These are phyloP conservation scores for Neodidymelliopsis sp. DNA, from an alignment of 2,329 filamentous ascomycete genomes.

Conservation along the genomic window DNA sequence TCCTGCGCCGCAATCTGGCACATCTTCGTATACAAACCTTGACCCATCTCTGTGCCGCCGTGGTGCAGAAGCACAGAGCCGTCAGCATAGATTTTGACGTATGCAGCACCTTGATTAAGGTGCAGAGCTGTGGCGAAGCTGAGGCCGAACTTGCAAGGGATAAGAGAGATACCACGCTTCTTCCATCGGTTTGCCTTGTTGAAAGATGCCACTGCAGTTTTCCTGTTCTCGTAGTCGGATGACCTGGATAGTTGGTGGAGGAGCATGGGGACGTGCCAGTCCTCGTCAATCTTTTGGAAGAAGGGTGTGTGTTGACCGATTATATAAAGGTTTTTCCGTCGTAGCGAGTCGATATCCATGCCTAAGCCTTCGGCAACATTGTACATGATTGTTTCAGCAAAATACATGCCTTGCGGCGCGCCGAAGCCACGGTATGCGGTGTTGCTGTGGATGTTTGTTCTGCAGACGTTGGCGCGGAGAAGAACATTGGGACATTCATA, in stretches of 20 bases:
- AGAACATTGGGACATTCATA: conserved; percentile 86
- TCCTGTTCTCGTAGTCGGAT: conserved; percentile 72
- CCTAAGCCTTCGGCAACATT: conserved; percentile 87
- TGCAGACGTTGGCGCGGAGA: conserved; percentile 85
- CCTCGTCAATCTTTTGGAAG: conserved; percentile 78
- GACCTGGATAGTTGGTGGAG: conserved; percentile 83
- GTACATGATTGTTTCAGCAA: conserved; percentile 85
- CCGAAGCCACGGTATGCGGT: conserved; percentile 96
- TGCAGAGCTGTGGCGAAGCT: conserved; percentile 89
- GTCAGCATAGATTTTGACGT: conserved; percentile 96
- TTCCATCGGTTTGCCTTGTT: conserved; percentile 88
- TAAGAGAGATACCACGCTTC: conserved; percentile 82
- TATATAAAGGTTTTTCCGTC: conserved; percentile 86
- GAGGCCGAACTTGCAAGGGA: conserved; percentile 96
- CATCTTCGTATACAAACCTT: conserved; percentile 96
- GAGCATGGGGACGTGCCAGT: conserved; percentile 95
- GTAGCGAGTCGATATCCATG: conserved; percentile 80
- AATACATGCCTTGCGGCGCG: conserved; percentile 93
- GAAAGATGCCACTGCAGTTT: conserved; percentile 74
- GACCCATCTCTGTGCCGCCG: conserved; percentile 96
- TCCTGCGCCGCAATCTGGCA: conserved; percentile 92
- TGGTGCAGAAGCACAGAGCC: conserved; percentile 91
- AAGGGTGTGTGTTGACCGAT: conserved; percentile 82
- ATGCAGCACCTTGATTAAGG: conserved; percentile 90
- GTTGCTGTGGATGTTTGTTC: conserved; percentile 95